These are phyloP conservation scores for Lactarius trivialis DNA, from an alignment of 768 basidiomycete genomes.

Conservation along the genomic window DNA sequence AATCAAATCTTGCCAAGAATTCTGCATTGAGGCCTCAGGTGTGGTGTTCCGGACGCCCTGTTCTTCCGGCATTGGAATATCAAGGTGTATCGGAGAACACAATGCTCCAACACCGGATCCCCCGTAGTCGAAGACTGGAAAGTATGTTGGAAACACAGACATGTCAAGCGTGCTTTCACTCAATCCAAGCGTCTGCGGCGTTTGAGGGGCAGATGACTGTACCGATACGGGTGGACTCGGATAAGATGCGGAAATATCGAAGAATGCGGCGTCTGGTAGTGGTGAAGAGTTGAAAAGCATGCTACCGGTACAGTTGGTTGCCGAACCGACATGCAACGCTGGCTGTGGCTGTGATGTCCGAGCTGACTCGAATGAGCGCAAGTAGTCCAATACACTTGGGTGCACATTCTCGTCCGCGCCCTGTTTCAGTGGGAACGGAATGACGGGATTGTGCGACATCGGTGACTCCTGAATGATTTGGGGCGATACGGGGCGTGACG, in stretches of 20 bases:
- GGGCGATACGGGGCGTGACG: conserved; percentile 30
- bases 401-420: conserved; percentile 47
- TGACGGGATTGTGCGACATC: conserved; percentile 61
- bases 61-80: conserved; percentile 11
- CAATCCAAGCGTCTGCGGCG: neutral
- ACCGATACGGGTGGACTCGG: conserved; percentile 16
- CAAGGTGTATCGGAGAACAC: conserved; percentile 18
- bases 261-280: conserved; percentile 10
- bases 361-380: conserved; percentile 49
- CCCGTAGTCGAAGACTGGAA: conserved; percentile 21
- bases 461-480: conserved; percentile 54
- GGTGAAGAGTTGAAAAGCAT: conserved; percentile 1
- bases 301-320: neutral
- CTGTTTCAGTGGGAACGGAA: conserved; percentile 58
- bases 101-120: conserved; percentile 1
- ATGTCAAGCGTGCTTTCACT: conserved; percentile 10
- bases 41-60: conserved; percentile 29
- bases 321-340: conserved; percentile 12
- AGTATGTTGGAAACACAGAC: conserved; percentile 20
- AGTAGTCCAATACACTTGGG: conserved; percentile 60
- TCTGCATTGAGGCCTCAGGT: conserved; percentile 29
- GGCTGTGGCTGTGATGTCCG: conserved; percentile 11
- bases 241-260: conserved; percentile 17
- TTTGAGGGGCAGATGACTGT: conserved; percentile 12
- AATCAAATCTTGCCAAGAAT: conserved; percentile 29